These are phyloP conservation scores for Linum trigynum DNA, from an alignment of 345 rosid genomes.

Conservation along the genomic window DNA sequence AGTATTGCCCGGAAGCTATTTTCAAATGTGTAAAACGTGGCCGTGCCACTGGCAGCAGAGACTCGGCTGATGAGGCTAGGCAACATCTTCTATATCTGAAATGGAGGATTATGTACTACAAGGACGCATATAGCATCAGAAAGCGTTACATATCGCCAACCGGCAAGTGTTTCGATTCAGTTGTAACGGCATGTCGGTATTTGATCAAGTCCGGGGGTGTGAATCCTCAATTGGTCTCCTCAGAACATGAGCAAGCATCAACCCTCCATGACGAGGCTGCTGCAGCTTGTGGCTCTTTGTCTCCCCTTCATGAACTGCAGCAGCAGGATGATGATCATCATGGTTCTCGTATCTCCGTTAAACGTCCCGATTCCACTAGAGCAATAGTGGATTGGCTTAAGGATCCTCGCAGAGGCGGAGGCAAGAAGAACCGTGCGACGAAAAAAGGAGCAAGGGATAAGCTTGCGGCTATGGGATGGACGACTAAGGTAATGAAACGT, in stretches of 20 bases:
- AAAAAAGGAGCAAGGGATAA: neutral
- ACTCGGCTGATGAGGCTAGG: neutral
- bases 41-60: neutral
- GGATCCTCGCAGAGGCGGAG: neutral
- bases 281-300: neutral
- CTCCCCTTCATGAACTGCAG: neutral
- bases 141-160: neutral
- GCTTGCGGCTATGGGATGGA: neutral
- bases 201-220: neutral
- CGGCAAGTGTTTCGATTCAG: neutral
- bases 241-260: neutral
- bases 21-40: neutral
- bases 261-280: too few species aligned
- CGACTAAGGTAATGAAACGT: neutral
- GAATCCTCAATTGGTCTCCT: neutral
- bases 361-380: neutral
- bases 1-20: neutral
- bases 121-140: neutral
- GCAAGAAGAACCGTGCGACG: neutral
- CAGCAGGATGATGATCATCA: neutral
- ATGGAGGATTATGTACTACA: neutral
- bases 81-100: neutral
- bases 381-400: neutral
- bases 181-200: neutral
- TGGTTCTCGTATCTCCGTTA: neutral